Conservation (phyloP, 306 rosid species). For the Trichosanthes truncata region DNA sequence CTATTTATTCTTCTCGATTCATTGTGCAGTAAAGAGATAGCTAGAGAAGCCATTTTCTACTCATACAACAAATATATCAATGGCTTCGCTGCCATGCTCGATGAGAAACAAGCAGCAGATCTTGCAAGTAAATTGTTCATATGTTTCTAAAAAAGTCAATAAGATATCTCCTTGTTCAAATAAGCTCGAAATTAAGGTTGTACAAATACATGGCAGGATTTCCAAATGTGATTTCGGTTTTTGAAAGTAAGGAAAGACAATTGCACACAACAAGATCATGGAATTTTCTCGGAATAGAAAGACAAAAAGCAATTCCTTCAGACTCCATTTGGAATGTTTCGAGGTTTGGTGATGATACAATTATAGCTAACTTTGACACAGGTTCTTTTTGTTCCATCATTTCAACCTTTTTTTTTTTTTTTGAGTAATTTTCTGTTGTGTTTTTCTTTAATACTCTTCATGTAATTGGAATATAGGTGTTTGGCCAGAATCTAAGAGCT, state of each 20-base stretch:
- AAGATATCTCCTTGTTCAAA: not conserved
- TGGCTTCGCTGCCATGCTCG: not conserved
- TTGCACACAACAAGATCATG: constrained; percentile 6
- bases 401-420: not conserved
- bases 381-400: not conserved
- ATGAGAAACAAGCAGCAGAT: not conserved
- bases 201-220: not conserved
- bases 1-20: not conserved
- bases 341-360: not conserved
- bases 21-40: not conserved
- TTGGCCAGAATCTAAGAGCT: constrained; percentile 70
- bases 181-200: not conserved
- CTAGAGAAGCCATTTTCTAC: not conserved
- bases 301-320: not conserved
- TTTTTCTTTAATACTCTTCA: not conserved
- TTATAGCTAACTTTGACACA: not conserved
- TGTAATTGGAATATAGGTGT: constrained; percentile 28
- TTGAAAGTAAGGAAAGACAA: not conserved
- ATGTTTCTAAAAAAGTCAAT: not conserved
- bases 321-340: not conserved
- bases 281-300: not conserved
- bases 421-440: not conserved
- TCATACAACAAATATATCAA: not conserved
- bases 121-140: not conserved
- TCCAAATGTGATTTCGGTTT: not conserved